phyloP scores from a whole-genome alignment of 1,284 basidiomycete species.

The Moesziomyces antarcticus region DNA sequence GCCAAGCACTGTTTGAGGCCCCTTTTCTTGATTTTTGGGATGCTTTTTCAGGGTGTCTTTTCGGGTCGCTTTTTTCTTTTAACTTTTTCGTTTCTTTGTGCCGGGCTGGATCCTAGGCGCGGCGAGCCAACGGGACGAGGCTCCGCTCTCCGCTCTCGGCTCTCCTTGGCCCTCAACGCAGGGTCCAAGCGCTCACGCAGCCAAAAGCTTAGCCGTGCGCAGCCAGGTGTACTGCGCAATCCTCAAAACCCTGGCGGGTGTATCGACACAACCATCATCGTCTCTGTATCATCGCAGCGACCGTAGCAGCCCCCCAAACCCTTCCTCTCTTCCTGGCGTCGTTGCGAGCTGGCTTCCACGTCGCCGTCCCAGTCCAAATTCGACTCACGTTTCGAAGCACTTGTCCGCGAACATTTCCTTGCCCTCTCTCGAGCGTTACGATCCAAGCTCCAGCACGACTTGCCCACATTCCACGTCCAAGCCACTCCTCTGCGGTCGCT shows the following conservation, averaged over 20 bases:
- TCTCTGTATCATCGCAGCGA: background rate
- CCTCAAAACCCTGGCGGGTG: too few species aligned
- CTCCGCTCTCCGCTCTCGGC: too few species aligned
- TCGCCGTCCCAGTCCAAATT: conserved; percentile 2
- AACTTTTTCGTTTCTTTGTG: too few species aligned
- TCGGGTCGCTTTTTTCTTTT: too few species aligned
- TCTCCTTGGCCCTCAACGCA: background rate
- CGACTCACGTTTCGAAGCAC: background rate
- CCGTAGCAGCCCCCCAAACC: background rate
- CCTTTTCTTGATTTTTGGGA: too few species aligned
- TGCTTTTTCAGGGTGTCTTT: too few species aligned
- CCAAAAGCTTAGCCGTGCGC: background rate
- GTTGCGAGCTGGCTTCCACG: conserved; percentile 26
- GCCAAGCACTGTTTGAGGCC: too few species aligned
- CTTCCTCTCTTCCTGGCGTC: conserved; percentile 11
- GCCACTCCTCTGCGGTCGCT: background rate
- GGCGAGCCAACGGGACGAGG: too few species aligned
- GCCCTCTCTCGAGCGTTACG: background rate
- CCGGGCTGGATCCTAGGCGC: too few species aligned
- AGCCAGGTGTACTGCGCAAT: background rate
- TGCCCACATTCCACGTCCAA: too few species aligned
- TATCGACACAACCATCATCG: background rate
- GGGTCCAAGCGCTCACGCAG: background rate
- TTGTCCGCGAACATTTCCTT: background rate
- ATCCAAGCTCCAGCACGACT: too few species aligned